phyloP scores from a whole-genome alignment of 345 rosid species.

The Gossypium raimondii region DNA sequence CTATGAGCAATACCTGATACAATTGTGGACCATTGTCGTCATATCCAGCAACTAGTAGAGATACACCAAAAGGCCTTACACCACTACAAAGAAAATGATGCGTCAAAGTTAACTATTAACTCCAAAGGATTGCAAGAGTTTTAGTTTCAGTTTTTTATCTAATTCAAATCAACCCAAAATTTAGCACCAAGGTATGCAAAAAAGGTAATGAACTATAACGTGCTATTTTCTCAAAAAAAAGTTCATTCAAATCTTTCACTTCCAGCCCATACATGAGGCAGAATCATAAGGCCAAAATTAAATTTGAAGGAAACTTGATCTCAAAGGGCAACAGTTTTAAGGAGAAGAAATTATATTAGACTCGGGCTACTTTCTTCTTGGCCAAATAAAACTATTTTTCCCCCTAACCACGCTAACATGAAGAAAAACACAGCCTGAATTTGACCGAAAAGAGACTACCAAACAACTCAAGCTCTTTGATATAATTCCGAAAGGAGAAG shows the following conservation, averaged over 20 bases:
- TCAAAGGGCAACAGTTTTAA: background rate
- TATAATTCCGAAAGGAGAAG: background rate
- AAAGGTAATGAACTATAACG: background rate
- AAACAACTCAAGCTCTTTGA: background rate
- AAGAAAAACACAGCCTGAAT: background rate
- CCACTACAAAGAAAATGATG: slow-evolving; percentile 43
- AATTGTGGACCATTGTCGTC: slow-evolving; percentile 95
- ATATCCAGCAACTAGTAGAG: slow-evolving; percentile 83
- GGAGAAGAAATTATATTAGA: background rate
- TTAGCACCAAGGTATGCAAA: background rate
- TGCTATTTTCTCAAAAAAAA: background rate
- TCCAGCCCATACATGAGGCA: background rate
- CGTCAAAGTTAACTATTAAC: background rate
- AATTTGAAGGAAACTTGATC: background rate
- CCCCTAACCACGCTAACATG: background rate
- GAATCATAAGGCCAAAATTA: background rate
- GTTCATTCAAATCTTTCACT: background rate
- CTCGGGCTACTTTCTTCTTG: background rate
- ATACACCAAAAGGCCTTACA: slow-evolving; percentile 96
- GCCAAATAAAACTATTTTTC: background rate
- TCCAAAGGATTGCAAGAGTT: background rate
- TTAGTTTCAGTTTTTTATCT: background rate
- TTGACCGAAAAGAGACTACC: background rate
- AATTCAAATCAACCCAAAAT: background rate
- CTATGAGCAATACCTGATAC: slow-evolving; percentile 59